Evolutionary conservation across 352 stramenopile genomes (phyloP).

Genomic region (Phytophthora citrophthora): DNA sequence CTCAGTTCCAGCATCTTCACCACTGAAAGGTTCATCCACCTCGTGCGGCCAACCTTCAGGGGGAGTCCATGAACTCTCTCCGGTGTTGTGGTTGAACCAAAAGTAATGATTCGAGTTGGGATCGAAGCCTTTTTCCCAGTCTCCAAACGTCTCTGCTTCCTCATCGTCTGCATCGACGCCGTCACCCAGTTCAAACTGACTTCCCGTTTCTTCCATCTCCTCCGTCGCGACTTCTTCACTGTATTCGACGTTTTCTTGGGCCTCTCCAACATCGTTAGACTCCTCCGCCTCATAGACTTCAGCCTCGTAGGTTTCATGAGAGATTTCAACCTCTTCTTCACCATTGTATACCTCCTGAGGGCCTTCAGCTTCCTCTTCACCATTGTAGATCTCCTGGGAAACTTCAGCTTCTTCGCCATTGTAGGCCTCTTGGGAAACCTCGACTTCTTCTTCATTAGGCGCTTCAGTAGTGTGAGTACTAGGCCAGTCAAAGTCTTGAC

Average conservation of each 20-base stretch:
- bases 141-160: slow-evolving; percentile 75
- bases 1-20: slow-evolving; percentile 32
- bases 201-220: slow-evolving; percentile 11
- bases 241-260: slow-evolving; percentile 11
- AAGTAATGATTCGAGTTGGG: slow-evolving; percentile 86
- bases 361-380: slow-evolving; percentile 5
- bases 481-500: slow-evolving; percentile 12
- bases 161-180: slow-evolving; percentile 74
- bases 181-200: slow-evolving; percentile 38
- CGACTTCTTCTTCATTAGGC: slow-evolving; percentile 15
- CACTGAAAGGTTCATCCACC: slow-evolving; percentile 69
- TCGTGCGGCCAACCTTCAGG: slow-evolving; percentile 80
- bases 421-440: slow-evolving; percentile 2
- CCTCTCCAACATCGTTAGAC: slow-evolving; percentile 7
- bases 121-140: slow-evolving; percentile 90
- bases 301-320: slow-evolving; percentile 5
- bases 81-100: slow-evolving; percentile 88
- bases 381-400: slow-evolving; percentile 7
- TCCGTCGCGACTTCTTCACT: slow-evolving; percentile 14
- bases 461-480: background rate
- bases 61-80: slow-evolving; percentile 80
- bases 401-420: slow-evolving; percentile 1
- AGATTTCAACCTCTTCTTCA: slow-evolving; percentile 4
- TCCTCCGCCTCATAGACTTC: slow-evolving; percentile 16
- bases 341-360: slow-evolving; percentile 7